A percentile compares a stretch with the other conserved stretches of the same genome.
These are phyloP conservation scores for Tolypocladium inflatum DNA, from an alignment of 2,329 filamentous ascomycete species.

Conservation along the genomic window DNA sequence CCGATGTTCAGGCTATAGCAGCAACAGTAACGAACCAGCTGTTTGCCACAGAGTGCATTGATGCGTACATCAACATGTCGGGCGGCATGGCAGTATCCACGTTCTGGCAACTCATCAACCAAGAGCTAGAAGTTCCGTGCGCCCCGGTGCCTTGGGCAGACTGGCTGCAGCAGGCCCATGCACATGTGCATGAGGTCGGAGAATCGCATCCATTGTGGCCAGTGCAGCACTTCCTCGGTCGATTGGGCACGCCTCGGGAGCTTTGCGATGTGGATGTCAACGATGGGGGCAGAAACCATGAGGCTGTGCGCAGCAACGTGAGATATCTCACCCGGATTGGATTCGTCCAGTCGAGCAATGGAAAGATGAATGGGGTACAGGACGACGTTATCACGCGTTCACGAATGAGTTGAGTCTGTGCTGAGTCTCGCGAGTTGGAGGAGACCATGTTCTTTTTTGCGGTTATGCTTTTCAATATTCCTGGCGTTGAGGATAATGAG, in stretches of 20 bases:
- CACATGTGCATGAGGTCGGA: constrained; percentile 3
- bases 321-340: constrained; percentile 5
- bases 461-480: too few species aligned
- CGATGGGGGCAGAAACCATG: not conserved
- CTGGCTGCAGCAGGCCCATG: constrained; percentile 5
- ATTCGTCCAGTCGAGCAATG: constrained; percentile 26
- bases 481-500: too few species aligned
- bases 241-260: constrained; percentile 3
- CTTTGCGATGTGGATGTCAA: not conserved
- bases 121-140: constrained; percentile 5
- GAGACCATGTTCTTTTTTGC: too few species aligned
- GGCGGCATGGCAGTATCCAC: constrained; percentile 6
- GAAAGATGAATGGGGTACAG: too few species aligned
- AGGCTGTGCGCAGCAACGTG: constrained; percentile 5
- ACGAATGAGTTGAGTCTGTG: too few species aligned
- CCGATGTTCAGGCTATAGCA: constrained; percentile 7
- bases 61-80: constrained; percentile 3
- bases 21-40: constrained; percentile 3
- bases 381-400: not conserved
- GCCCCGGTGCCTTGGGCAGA: constrained; percentile 5
- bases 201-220: constrained; percentile 13
- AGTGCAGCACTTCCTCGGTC: constrained; percentile 12
- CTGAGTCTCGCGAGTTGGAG: too few species aligned
- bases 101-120: constrained; percentile 12
- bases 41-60: not conserved